These are phyloP conservation scores for Fusarium robinianum DNA, from an alignment of 2,329 filamentous ascomycete genomes.

Conservation along the genomic window DNA sequence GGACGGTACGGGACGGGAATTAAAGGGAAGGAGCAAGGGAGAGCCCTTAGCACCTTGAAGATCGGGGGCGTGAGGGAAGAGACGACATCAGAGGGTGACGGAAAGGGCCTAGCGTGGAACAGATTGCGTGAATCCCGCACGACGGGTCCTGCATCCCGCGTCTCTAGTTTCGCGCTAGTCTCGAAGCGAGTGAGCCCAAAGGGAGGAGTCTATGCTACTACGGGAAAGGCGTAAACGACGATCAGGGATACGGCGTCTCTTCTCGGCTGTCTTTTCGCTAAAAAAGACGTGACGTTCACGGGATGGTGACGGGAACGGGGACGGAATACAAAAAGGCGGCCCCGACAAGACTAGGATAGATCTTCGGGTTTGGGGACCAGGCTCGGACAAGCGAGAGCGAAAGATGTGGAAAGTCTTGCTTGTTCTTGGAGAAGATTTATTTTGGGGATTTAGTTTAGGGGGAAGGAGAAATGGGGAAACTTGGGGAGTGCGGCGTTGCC, in stretches of 20 bases:
- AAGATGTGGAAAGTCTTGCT: no score
- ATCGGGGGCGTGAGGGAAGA: slow-evolving; percentile 23
- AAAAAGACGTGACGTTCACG: slow-evolving; percentile 25
- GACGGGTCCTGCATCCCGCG: slow-evolving; percentile 35
- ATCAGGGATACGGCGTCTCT: slow-evolving; percentile 17
- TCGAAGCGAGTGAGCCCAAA: slow-evolving; percentile 2
- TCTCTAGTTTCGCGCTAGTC: slow-evolving; percentile 22
- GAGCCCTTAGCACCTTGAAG: slow-evolving; percentile 7
- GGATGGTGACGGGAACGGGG: slow-evolving; percentile 1
- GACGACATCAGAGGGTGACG: slow-evolving; percentile 17
- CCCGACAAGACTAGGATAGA: not conserved
- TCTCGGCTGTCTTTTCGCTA: slow-evolving; percentile 1
- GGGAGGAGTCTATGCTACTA: not conserved
- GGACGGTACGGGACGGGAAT: slow-evolving; percentile 14
- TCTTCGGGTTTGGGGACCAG: no score
- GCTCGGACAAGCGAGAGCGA: no score
- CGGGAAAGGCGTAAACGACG: slow-evolving; percentile 5
- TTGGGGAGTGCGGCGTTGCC: no score
- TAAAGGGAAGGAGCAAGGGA: slow-evolving; percentile 9
- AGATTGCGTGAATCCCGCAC: slow-evolving; percentile 28
- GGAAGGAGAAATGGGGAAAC: no score
- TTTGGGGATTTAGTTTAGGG: no score
- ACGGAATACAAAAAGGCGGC: not conserved
- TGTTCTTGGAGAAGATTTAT: no score
- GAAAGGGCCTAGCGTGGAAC: slow-evolving; percentile 13